These are phyloP conservation scores for Trichoderma arundinaceum DNA, from an alignment of 2,329 filamentous ascomycete species.

Conservation along the genomic window DNA sequence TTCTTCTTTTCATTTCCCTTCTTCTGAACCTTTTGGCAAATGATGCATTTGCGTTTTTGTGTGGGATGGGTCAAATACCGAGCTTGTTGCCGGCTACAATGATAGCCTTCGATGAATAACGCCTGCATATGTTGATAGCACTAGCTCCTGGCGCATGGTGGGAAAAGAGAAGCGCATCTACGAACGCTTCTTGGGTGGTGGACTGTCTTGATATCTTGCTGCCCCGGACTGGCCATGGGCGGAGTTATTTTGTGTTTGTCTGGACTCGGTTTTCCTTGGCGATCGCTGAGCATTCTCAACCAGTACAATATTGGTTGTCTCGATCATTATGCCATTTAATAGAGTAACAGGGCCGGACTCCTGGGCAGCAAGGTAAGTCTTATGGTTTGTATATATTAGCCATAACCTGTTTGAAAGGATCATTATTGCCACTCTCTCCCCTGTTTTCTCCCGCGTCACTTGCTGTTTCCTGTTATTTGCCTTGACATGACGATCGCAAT, in stretches of 20 bases:
- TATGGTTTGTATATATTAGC: constrained; percentile 59
- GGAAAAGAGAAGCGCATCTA: constrained; percentile 40
- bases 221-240: constrained; percentile 43
- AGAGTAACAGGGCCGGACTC: constrained; percentile 45
- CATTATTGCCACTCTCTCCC: constrained; percentile 1
- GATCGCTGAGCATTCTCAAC: constrained; percentile 31
- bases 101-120: constrained; percentile 43
- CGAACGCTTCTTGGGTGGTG: constrained; percentile 33
- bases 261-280: constrained; percentile 40
- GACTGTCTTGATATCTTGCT: constrained; percentile 42
- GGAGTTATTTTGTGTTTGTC: constrained; percentile 42
- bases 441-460: neutral
- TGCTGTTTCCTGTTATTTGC: neutral
- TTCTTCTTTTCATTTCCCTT: constrained; percentile 29
- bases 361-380: constrained; percentile 62
- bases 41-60: constrained; percentile 33
- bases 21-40: constrained; percentile 25
- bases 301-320: constrained; percentile 35
- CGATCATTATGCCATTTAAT: constrained; percentile 36
- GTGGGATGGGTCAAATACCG: constrained; percentile 36
- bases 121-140: constrained; percentile 42
- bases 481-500: neutral
- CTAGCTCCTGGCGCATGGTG: constrained; percentile 41
- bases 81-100: constrained; percentile 37
- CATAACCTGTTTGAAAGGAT: constrained; percentile 38